Evolutionary conservation across 768 basidiomycete species (phyloP), one percentile per base, ranked within the genome.

Genomic region (Panus rudis): DNA sequence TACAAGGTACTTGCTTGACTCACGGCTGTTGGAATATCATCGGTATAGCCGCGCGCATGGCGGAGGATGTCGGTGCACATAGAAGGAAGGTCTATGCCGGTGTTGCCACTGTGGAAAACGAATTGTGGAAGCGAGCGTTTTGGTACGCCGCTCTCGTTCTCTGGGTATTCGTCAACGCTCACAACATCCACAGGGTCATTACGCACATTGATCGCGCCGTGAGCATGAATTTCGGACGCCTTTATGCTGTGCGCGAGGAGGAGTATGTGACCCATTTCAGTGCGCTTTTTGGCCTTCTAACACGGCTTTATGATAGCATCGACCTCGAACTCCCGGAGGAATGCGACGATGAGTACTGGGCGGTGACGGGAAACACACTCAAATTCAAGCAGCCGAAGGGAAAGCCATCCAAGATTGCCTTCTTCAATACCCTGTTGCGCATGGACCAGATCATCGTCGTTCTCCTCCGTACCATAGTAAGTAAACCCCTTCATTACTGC

Each of bases 251-350:
- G 26, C 71, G 71, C 21, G 79, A 84, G 55, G 83, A 84, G 65
- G 83, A 85, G 82, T 85, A 48, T 62, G 56, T 47, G 8, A 12
- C n/a, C 14, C 3, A n/a, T n/a, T 24, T 14, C 14, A 41, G 14
- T 13, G 8, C 6, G 20, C n/a, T n/a, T n/a, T n/a, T 11, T n/a
- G n/a, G n/a, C n/a, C n/a, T n/a, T 3, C 34, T 46, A 64, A 61
- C 55, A 17, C 33, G 58, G 49, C 5, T 16, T 31, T 38, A 26
- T 19, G 33, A 43, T 51, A 81, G 81, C 51, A 76, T 81, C 49
- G 85, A 90, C 49, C 65, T 83, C 4, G 84, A 85, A 35, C 60
- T 79, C 24, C 77, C 77, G 1, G 57, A 71, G 1, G 69, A 71
- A 25, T 73, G 78, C 8, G 78, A 81, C 46, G 78, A 78, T 47